These are phyloP conservation scores for Emmonsia crescens DNA, from an alignment of 2,329 filamentous ascomycete genomes.

Conservation along the genomic window DNA sequence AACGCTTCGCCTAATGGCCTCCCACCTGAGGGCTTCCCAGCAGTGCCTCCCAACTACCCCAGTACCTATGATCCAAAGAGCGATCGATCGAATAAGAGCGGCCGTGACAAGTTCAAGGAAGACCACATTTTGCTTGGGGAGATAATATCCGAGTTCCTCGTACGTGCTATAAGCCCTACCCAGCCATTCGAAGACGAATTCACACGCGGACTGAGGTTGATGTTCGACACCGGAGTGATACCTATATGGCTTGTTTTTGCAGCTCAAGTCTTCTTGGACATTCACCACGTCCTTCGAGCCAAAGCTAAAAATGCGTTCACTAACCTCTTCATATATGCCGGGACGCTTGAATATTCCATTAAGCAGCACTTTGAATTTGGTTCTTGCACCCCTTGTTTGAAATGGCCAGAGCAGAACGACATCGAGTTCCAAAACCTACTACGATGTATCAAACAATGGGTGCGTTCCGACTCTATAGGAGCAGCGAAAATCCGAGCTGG, in stretches of 20 bases:
- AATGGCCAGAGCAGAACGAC: conserved; percentile 24
- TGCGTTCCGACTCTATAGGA: conserved; percentile 18
- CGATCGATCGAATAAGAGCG: conserved; percentile 16
- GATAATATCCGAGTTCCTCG: conserved; percentile 24
- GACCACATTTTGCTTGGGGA: conserved; percentile 27
- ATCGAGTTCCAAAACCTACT: conserved; percentile 12
- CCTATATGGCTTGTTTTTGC: conserved; percentile 33
- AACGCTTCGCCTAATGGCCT: conserved; percentile 4
- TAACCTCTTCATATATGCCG: conserved; percentile 8
- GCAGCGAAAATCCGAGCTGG: conserved; percentile 6
- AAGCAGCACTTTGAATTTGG: conserved; percentile 23
- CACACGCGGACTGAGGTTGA: conserved; percentile 25
- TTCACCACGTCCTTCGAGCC: conserved; percentile 24
- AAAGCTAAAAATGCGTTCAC: conserved; percentile 8
- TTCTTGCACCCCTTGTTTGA: conserved; percentile 18
- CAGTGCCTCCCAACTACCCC: conserved; percentile 10
- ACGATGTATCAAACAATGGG: conserved; percentile 13
- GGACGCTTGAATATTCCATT: conserved; percentile 18
- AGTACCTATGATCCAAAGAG: conserved; percentile 13
- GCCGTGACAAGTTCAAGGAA: conserved; percentile 25
- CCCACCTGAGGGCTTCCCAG: conserved; percentile 4
- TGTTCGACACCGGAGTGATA: conserved; percentile 21
- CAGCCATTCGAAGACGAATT: conserved; percentile 29
- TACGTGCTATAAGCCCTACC: conserved; percentile 2
- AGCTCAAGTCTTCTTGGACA: conserved; percentile 34